Evolutionary conservation across 108 stramenopile species (phyloP).

Genomic region (Nitzschia palea): DNA sequence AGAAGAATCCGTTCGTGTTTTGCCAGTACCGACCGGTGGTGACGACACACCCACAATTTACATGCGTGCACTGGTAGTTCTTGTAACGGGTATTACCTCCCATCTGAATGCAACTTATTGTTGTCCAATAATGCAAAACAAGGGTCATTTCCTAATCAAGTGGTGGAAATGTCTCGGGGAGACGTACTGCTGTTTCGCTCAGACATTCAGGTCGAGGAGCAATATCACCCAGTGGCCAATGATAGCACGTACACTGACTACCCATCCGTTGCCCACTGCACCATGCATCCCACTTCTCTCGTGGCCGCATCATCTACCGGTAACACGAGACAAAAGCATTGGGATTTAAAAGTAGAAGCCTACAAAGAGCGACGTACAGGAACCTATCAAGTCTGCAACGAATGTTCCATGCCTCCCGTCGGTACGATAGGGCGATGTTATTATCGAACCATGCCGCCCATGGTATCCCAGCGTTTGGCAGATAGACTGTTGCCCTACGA

Average conservation of each 20-base stretch:
- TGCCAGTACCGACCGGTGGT: background rate
- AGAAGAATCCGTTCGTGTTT: no score
- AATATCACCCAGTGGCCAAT: background rate
- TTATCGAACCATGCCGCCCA: constrained; percentile 56
- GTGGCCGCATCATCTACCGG: background rate
- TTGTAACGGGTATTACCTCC: background rate
- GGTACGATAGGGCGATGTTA: constrained; percentile 28
- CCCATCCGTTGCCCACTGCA: background rate
- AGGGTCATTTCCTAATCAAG: background rate
- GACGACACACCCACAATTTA: background rate
- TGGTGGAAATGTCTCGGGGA: constrained; percentile 23
- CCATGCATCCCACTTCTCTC: constrained; percentile 5
- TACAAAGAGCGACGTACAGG: constrained; percentile 62
- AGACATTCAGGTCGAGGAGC: constrained; percentile 27
- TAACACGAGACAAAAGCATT: background rate
- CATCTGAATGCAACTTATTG: background rate
- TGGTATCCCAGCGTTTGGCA: constrained; percentile 50
- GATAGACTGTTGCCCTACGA: constrained; percentile 64
- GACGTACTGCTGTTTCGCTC: constrained; percentile 74
- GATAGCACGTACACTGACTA: background rate
- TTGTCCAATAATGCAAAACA: background rate
- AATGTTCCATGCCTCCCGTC: constrained; percentile 8
- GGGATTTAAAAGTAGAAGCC: constrained; percentile 40
- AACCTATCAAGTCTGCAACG: constrained; percentile 45
- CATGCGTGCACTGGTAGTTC: background rate